Conservation (phyloP, 805 yeast genomes). For the Ascoidea asiatica region DNA sequence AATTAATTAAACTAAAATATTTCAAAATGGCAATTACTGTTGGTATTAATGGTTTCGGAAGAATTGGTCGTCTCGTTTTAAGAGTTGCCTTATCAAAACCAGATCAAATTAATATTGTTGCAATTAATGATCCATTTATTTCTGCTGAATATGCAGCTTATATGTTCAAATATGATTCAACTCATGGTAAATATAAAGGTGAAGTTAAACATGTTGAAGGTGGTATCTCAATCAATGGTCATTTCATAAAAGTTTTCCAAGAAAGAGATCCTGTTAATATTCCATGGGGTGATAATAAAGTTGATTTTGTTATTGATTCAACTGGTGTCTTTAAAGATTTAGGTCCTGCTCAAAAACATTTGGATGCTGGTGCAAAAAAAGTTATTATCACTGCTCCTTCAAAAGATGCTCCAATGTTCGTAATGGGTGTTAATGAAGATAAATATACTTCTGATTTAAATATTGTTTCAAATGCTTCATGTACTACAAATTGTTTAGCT, state of each 20-base stretch:
- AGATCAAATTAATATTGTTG: conserved; percentile 38
- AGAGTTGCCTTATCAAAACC: conserved; percentile 46
- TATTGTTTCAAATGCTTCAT: conserved; percentile 84
- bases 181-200: conserved; percentile 53
- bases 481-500: conserved; percentile 93
- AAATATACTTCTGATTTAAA: conserved; percentile 62
- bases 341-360: conserved; percentile 74
- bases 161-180: conserved; percentile 66
- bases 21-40: conserved; percentile 25
- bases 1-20: too few species aligned
- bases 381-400: conserved; percentile 93
- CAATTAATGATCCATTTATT: conserved; percentile 60
- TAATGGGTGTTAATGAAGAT: conserved; percentile 78
- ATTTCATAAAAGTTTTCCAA: conserved; percentile 32
- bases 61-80: conserved; percentile 57
- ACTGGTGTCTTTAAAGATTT: conserved; percentile 85
- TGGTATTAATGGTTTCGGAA: conserved; percentile 66
- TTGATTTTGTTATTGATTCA: conserved; percentile 82
- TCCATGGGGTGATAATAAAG: conserved; percentile 80
- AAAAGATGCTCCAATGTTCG: conserved; percentile 90
- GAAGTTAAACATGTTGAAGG: conserved; percentile 40
- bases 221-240: conserved; percentile 39
- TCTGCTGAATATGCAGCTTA: conserved; percentile 57
- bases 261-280: conserved; percentile 78
- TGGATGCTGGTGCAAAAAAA: conserved; percentile 88